These are phyloP conservation scores for Mortierella hygrophila DNA, from an alignment of 192 early-diverging fungal species.

Conservation along the genomic window DNA sequence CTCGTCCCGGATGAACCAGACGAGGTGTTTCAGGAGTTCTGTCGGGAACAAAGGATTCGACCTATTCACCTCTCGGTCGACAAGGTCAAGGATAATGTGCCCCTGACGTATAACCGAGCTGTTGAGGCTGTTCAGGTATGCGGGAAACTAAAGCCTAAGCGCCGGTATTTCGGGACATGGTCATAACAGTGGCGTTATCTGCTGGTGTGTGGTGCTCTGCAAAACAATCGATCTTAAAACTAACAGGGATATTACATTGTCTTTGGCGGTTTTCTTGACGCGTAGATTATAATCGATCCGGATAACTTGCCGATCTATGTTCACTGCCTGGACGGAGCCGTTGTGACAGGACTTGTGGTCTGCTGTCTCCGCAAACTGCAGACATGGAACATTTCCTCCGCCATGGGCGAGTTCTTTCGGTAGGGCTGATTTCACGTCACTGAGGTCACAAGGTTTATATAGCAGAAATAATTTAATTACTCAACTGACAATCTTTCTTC, in stretches of 20 bases:
- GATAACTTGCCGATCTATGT: constrained; percentile 82
- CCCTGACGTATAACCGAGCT: constrained; percentile 81
- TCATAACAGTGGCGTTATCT: background rate
- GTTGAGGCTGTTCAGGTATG: constrained; percentile 73
- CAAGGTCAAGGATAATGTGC: constrained; percentile 90
- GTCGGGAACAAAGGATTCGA: constrained; percentile 71
- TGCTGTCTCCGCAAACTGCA: constrained; percentile 93
- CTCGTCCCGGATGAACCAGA: constrained; percentile 84
- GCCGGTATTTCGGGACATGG: background rate
- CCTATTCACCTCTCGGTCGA: constrained; percentile 79
- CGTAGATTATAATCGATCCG: constrained; percentile 81
- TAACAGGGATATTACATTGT: no score
- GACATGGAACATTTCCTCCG: constrained; percentile 84
- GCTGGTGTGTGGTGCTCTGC: background rate
- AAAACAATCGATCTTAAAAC: background rate
- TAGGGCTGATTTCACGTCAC: constrained; percentile 23
- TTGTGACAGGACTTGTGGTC: constrained; percentile 79
- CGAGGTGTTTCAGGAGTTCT: constrained; percentile 72
- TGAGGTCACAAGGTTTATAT: background rate
- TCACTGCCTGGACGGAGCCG: constrained; percentile 93
- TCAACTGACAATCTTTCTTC: no score
- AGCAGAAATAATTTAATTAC: background rate
- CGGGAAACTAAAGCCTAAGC: background rate
- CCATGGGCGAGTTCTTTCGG: constrained; percentile 80
- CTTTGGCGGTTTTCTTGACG: constrained; percentile 6